These are phyloP conservation scores for Penicillium sp. DNA, from an alignment of 2,329 filamentous ascomycete genomes.

Conservation along the genomic window DNA sequence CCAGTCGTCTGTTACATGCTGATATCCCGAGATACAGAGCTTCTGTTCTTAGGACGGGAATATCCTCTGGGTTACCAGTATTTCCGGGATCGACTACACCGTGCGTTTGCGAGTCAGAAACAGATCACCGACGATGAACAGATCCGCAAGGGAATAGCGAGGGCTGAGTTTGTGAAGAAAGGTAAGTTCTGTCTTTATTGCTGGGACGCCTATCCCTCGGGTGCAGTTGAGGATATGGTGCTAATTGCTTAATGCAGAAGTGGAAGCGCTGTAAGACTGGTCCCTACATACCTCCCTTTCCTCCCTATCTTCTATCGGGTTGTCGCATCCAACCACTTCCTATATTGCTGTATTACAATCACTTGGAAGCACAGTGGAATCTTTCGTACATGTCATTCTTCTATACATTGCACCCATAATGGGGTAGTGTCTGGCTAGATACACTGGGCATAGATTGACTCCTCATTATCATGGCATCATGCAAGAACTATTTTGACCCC, in stretches of 20 bases:
- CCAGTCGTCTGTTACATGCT: background rate
- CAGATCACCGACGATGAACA: constrained; percentile 67
- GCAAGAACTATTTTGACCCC: constrained; percentile 10
- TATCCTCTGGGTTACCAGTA: constrained; percentile 84
- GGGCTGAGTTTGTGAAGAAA: constrained; percentile 88
- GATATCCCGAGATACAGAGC: constrained; percentile 53
- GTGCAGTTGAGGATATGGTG: background rate
- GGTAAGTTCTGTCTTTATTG: constrained; percentile 48
- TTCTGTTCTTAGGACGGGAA: constrained; percentile 77
- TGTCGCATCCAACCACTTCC: background rate
- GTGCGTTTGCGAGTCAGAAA: constrained; percentile 77
- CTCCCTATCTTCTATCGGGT: background rate
- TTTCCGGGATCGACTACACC: constrained; percentile 77
- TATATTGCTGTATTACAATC: background rate
- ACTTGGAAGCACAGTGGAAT: background rate
- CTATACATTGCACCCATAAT: constrained; percentile 16
- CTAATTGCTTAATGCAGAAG: constrained; percentile 56
- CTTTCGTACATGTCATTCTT: constrained; percentile 17
- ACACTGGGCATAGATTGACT: constrained; percentile 9
- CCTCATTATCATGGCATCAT: constrained; percentile 24
- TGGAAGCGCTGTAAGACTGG: constrained; percentile 76
- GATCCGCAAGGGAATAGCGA: constrained; percentile 71
- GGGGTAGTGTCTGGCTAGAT: constrained; percentile 17
- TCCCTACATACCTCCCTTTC: background rate
- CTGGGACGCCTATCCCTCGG: background rate